phyloP scores from a whole-genome alignment of 225 moss, liverwort and hornwort genomes.

The Bryoerythrophyllum caledonicum region DNA sequence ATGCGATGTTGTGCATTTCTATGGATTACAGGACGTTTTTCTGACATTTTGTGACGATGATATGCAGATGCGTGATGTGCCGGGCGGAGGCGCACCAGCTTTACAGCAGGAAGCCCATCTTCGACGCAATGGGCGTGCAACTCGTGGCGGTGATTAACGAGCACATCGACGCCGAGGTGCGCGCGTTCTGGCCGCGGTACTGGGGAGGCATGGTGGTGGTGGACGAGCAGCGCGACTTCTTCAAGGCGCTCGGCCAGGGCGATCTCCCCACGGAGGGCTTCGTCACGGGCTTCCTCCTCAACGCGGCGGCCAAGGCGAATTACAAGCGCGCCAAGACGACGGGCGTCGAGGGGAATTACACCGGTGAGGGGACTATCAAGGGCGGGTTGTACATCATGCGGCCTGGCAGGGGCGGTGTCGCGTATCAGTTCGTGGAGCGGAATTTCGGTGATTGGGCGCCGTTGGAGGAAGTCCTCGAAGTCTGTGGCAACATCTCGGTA shows the following conservation, averaged over 20 bases:
- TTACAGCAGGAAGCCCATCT: conserved; percentile 81
- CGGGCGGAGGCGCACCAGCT: conserved; percentile 64
- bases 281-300: conserved; percentile 41
- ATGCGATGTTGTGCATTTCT: no score
- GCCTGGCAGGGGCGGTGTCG: conserved; percentile 35
- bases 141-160: conserved; percentile 78
- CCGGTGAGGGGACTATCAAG: conserved; percentile 48
- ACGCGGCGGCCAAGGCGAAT: conserved; percentile 58
- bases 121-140: conserved; percentile 78
- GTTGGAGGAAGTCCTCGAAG: conserved; percentile 65
- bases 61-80: conserved; percentile 93
- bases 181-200: conserved; percentile 52
- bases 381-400: conserved; percentile 38
- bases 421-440: conserved; percentile 47
- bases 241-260: conserved; percentile 43
- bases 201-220: conserved; percentile 49
- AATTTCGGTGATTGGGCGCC: conserved; percentile 90
- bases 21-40: no score
- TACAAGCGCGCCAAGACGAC: conserved; percentile 69
- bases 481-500: conserved; percentile 57
- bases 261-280: conserved; percentile 33
- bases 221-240: conserved; percentile 39
- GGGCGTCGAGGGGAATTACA: conserved; percentile 43
- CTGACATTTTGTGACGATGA: neutral
- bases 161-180: conserved; percentile 79